phyloP scores from a whole-genome alignment of 2,329 filamentous ascomycete species.

The Colletotrichum neosansevieriae region DNA sequence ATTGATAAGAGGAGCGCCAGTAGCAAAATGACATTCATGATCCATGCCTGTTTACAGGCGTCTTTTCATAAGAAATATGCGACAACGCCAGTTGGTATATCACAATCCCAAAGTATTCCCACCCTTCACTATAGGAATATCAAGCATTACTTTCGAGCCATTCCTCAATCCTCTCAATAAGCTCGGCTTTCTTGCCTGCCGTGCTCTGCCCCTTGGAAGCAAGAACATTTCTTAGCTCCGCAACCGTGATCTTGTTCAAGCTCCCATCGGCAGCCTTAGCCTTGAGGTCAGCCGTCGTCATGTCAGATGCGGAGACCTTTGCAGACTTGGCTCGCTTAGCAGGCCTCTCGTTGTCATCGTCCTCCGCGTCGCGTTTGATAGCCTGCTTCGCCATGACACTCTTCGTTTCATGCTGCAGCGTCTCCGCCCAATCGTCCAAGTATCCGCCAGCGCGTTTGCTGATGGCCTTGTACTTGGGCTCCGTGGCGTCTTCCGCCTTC shows the following conservation, averaged over 20 bases:
- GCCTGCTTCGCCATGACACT: constrained; percentile 53
- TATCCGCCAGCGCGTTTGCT: constrained; percentile 87
- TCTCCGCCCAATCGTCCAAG: constrained; percentile 80
- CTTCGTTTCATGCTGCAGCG: constrained; percentile 69
- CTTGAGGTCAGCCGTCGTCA: constrained; percentile 62
- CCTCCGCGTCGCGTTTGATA: constrained; percentile 65
- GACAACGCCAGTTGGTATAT: constrained; percentile 1
- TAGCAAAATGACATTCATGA: too few species aligned
- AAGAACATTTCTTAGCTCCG: constrained; percentile 63
- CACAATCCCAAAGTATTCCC: not conserved
- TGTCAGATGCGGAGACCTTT: constrained; percentile 49
- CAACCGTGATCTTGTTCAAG: constrained; percentile 67
- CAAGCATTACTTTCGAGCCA: constrained; percentile 64
- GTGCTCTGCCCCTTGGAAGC: constrained; percentile 60
- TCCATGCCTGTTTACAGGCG: not conserved
- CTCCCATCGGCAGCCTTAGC: constrained; percentile 56
- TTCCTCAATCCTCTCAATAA: constrained; percentile 67
- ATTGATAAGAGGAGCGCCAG: too few species aligned
- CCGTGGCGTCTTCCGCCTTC: constrained; percentile 78
- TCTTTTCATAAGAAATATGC: not conserved
- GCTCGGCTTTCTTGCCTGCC: constrained; percentile 64
- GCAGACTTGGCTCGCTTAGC: constrained; percentile 59
- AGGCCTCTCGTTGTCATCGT: constrained; percentile 57
- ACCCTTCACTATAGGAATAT: not conserved
- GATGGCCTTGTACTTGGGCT: constrained; percentile 88